Conservation (phyloP, 2,329 filamentous ascomycete genomes). For the Ophiostoma tasmaniense region DNA sequence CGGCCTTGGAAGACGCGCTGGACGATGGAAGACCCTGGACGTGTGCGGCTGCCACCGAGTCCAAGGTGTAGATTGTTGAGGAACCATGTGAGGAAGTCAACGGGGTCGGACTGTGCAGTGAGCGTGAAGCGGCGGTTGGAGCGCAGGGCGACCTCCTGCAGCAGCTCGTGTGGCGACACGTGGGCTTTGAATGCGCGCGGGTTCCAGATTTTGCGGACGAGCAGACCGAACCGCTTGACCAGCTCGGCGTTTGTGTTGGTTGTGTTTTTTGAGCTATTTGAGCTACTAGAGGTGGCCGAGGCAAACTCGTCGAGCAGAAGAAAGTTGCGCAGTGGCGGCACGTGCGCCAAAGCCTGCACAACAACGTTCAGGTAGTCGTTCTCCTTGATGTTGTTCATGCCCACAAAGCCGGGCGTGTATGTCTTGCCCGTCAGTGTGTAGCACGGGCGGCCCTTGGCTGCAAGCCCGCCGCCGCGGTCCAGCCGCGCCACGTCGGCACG, state of each 20-base stretch:
- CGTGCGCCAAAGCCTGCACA: slow-evolving; percentile 83
- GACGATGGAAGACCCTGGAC: slow-evolving; percentile 74
- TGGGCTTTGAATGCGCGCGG: slow-evolving; percentile 91
- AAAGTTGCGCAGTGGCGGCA: slow-evolving; percentile 81
- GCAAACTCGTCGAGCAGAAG: slow-evolving; percentile 79
- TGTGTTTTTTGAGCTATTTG: background rate
- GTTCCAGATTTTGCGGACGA: slow-evolving; percentile 98
- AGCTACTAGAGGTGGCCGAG: background rate
- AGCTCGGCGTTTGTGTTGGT: slow-evolving; percentile 59
- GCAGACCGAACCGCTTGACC: slow-evolving; percentile 75
- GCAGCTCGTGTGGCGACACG: slow-evolving; percentile 91
- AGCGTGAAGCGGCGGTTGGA: slow-evolving; percentile 91
- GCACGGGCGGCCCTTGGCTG: slow-evolving; percentile 27
- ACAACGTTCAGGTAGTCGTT: slow-evolving; percentile 98
- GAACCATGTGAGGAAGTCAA: slow-evolving; percentile 96
- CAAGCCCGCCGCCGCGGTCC: slow-evolving; percentile 47
- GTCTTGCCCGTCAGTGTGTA: slow-evolving; percentile 76
- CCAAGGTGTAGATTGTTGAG: slow-evolving; percentile 90
- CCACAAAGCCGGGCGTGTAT: slow-evolving; percentile 90
- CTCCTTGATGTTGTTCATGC: slow-evolving; percentile 99
- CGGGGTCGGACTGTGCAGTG: slow-evolving; percentile 84
- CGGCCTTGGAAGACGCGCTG: slow-evolving; percentile 91
- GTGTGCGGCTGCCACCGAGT: slow-evolving; percentile 81
- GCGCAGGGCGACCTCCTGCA: slow-evolving; percentile 84
- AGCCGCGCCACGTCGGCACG: slow-evolving; percentile 71